Conservation (phyloP, 176 grass and related monocot species). For the Lolium multiflorum region DNA sequence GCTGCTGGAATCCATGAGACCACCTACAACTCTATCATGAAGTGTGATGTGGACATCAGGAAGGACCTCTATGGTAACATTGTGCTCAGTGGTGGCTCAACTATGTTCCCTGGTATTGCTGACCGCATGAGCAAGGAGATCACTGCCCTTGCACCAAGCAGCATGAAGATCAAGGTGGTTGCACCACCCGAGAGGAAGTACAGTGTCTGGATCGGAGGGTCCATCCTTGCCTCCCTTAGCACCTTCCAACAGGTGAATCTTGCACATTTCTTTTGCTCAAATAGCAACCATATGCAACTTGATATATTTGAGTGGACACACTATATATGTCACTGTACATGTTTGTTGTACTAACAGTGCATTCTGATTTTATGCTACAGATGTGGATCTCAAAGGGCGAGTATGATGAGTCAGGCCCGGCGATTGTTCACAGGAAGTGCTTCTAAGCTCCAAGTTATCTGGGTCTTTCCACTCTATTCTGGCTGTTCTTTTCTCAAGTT, state of each 20-base stretch:
- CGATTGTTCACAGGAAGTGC: conserved; percentile 84
- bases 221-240: conserved; percentile 75
- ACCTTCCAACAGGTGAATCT: conserved; percentile 71
- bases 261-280: background rate
- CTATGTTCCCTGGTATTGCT: conserved; percentile 75
- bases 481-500: conserved; percentile 40
- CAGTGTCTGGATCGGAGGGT: conserved; percentile 79
- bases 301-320: background rate
- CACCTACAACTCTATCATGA: conserved; percentile 90
- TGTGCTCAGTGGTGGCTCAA: conserved; percentile 80
- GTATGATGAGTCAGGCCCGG: conserved; percentile 69
- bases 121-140: conserved; percentile 92
- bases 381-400: conserved; percentile 88
- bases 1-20: conserved; percentile 67
- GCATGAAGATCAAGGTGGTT: conserved; percentile 70
- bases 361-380: conserved; percentile 43
- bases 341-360: conserved; percentile 1
- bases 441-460: conserved; percentile 47
- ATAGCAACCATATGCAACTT: background rate
- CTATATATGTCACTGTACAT: background rate
- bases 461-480: conserved; percentile 40
- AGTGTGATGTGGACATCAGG: conserved; percentile 80
- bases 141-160: conserved; percentile 57
- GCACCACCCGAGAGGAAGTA: conserved; percentile 72
- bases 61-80: conserved; percentile 70